Percentiles rank a stretch among this genome's conserved stretches.
Conservation (phyloP, 2,329 filamentous ascomycete genomes). For the Colletotrichum sp. region DNA sequence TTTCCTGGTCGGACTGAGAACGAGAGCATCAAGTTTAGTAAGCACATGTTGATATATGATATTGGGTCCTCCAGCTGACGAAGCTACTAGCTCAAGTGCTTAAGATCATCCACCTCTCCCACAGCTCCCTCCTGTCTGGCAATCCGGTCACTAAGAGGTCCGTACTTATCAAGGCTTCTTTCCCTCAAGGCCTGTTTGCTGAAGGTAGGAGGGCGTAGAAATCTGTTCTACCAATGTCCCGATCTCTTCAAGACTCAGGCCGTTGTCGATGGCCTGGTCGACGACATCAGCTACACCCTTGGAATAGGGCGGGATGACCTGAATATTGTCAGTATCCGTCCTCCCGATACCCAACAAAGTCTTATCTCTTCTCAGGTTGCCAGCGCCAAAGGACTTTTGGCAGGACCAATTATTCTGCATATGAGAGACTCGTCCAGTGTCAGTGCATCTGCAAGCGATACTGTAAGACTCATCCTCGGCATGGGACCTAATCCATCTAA, state of each 20-base stretch:
- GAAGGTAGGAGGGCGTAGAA: constrained; percentile 50
- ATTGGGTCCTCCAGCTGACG: not conserved
- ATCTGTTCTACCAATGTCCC: constrained; percentile 80
- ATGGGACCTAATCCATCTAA: not conserved
- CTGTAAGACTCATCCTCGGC: constrained; percentile 28
- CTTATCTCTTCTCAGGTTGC: constrained; percentile 59
- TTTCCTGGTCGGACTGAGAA: constrained; percentile 54
- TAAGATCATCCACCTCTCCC: constrained; percentile 63
- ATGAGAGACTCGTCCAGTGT: constrained; percentile 20
- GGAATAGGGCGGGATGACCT: constrained; percentile 66
- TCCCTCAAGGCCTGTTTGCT: not conserved
- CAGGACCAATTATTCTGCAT: constrained; percentile 58
- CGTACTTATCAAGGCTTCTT: not conserved
- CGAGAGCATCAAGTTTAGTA: constrained; percentile 60
- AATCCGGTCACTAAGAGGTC: constrained; percentile 67
- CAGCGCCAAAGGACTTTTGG: constrained; percentile 73
- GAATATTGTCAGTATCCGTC: constrained; percentile 65
- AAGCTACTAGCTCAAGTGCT: constrained; percentile 55
- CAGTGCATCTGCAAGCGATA: constrained; percentile 29
- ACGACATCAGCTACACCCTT: constrained; percentile 76
- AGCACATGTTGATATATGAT: not conserved
- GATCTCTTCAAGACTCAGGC: constrained; percentile 73
- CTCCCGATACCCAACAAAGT: not conserved
- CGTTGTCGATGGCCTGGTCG: constrained; percentile 73
- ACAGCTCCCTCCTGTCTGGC: constrained; percentile 61